A percentile compares a stretch with the other conserved stretches of the same genome.
Conservation (phyloP, 2,329 filamentous ascomycete species). For the Xylariaceae sp. region DNA sequence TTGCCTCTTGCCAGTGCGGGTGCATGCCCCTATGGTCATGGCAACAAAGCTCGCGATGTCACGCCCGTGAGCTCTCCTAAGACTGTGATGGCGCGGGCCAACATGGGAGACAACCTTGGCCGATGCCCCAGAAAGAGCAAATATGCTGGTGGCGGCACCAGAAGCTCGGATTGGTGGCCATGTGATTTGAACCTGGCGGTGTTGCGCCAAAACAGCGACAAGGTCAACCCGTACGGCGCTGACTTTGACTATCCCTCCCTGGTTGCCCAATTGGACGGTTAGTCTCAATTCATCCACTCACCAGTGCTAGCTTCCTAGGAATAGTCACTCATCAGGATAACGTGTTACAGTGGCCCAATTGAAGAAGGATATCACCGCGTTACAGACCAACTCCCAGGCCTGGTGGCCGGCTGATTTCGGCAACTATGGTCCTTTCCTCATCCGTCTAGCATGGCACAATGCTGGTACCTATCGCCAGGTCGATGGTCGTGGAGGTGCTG, state of each 20-base stretch:
- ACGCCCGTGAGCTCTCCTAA: not conserved
- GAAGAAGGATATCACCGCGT: constrained; percentile 65
- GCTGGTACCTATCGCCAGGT: constrained; percentile 71
- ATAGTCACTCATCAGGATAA: not conserved
- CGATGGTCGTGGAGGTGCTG: constrained; percentile 70
- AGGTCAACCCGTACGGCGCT: constrained; percentile 58
- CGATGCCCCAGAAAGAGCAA: constrained; percentile 28
- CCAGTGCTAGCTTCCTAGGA: not conserved
- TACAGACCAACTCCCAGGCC: constrained; percentile 74
- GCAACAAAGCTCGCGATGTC: not conserved
- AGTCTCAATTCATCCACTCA: not conserved
- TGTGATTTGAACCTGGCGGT: constrained; percentile 63
- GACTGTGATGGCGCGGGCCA: not conserved
- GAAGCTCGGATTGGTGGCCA: constrained; percentile 72
- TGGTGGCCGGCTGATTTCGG: constrained; percentile 81
- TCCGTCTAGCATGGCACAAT: constrained; percentile 77
- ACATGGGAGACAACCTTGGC: not conserved
- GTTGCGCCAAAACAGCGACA: constrained; percentile 63
- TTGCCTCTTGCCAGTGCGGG: not conserved
- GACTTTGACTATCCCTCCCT: constrained; percentile 71
- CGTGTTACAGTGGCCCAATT: constrained; percentile 42
- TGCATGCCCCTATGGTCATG: not conserved
- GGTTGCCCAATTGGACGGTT: constrained; percentile 67
- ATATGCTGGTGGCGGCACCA: constrained; percentile 58
- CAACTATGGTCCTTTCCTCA: constrained; percentile 74